Evolutionary conservation across 495 filamentous ascomycete species (phyloP).

Genomic region (Arthonia radiata): DNA sequence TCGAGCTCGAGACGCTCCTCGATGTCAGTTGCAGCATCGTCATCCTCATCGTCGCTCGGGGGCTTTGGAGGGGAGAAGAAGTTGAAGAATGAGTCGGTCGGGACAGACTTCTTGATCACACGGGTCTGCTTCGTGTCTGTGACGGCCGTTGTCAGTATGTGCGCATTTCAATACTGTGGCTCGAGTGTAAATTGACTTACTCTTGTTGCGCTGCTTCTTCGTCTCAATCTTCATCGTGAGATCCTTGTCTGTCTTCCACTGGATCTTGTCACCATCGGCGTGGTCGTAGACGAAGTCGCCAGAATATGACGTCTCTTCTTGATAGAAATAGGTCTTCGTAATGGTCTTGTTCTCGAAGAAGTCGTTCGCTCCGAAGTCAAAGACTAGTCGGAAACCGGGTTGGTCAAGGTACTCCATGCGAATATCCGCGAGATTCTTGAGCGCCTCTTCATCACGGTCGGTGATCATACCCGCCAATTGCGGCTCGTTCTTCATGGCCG

Average conservation of each 20-base stretch:
- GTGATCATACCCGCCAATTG: slow-evolving; percentile 95
- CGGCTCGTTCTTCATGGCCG: slow-evolving; percentile 97
- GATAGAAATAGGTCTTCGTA: slow-evolving; percentile 98
- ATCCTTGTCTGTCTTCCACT: slow-evolving; percentile 86
- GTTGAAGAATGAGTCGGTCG: slow-evolving; percentile 98
- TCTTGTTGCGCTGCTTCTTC: slow-evolving; percentile 99
- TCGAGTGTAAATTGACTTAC: slow-evolving; percentile 29
- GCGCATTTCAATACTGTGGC: no score
- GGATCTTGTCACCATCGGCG: slow-evolving; percentile 90
- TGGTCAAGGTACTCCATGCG: slow-evolving; percentile 98
- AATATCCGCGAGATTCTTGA: slow-evolving; percentile 79
- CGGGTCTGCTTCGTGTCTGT: slow-evolving; percentile 96
- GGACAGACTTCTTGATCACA: slow-evolving; percentile 94
- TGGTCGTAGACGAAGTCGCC: slow-evolving; percentile 99
- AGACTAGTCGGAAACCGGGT: slow-evolving; percentile 92
- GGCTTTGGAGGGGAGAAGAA: slow-evolving; percentile 94
- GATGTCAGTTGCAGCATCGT: slow-evolving; percentile 68
- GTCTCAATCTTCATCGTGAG: slow-evolving; percentile 84
- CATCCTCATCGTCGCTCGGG: slow-evolving; percentile 46
- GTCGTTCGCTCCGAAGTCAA: slow-evolving; percentile 84
- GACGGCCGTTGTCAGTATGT: slow-evolving; percentile 3
- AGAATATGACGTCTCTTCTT: slow-evolving; percentile 93
- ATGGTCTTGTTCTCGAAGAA: slow-evolving; percentile 93
- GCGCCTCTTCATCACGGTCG: slow-evolving; percentile 77
- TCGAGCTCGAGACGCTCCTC: slow-evolving; percentile 96